A percentile compares a stretch with the other conserved stretches of the same genome.
These are phyloP conservation scores for Trypanosoma melophagium DNA, from an alignment of 208 protist genomes.

Conservation along the genomic window DNA sequence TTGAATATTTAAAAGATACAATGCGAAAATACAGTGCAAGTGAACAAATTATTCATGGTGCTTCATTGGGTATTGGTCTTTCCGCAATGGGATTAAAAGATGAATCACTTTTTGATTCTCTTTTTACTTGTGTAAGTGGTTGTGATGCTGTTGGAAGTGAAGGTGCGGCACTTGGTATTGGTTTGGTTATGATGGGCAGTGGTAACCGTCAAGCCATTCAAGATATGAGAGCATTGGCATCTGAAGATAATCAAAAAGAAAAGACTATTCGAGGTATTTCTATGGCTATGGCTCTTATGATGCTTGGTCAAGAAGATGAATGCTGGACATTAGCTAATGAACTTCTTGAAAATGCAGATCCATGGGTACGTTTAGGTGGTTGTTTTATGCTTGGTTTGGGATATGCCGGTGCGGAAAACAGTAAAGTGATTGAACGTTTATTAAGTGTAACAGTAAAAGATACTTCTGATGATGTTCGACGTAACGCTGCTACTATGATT, in stretches of 20 bases:
- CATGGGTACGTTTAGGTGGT: slow-evolving; percentile 96
- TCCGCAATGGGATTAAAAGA: slow-evolving; percentile 88
- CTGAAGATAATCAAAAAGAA: slow-evolving; percentile 98
- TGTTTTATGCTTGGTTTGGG: slow-evolving; percentile 97
- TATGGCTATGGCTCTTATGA: slow-evolving; percentile 96
- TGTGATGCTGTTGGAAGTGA: slow-evolving; percentile 98
- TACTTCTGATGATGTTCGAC: slow-evolving; percentile 97
- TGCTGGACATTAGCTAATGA: slow-evolving; percentile 93
- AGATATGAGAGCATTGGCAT: slow-evolving; percentile 92
- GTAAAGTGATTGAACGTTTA: slow-evolving; percentile 92
- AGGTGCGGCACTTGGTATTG: slow-evolving; percentile 97
- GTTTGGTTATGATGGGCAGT: slow-evolving; percentile 97
- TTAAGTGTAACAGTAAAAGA: slow-evolving; percentile 98
- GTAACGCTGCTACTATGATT: slow-evolving; percentile 96
- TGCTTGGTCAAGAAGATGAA: slow-evolving; percentile 96
- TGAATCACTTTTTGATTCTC: slow-evolving; percentile 92
- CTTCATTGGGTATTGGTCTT: slow-evolving; percentile 96
- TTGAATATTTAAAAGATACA: slow-evolving; percentile 77
- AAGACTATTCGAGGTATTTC: slow-evolving; percentile 98
- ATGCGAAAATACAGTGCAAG: slow-evolving; percentile 65
- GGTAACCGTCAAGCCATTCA: slow-evolving; percentile 81
- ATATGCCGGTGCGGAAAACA: slow-evolving; percentile 97
- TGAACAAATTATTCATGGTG: slow-evolving; percentile 97
- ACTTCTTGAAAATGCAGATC: slow-evolving; percentile 93
- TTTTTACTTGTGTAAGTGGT: slow-evolving; percentile 93